Evolutionary conservation across 768 basidiomycete species (phyloP).

Genomic region (Kwoniella shandongensis): DNA sequence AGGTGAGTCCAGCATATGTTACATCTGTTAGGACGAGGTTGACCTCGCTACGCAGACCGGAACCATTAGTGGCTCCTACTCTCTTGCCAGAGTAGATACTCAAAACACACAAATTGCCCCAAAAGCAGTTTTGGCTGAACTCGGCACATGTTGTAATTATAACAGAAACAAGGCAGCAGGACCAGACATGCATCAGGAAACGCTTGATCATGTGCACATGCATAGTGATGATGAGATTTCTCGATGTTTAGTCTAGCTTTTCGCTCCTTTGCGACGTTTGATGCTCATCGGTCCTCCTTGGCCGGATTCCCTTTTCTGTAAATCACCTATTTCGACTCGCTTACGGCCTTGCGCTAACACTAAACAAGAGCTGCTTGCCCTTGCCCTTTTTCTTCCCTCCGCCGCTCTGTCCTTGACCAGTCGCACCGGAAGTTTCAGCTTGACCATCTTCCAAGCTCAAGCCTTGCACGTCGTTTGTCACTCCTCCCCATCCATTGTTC

Average conservation of each 20-base stretch:
- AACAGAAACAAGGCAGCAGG: too few species aligned
- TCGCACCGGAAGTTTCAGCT: not conserved
- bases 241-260: not conserved
- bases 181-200: too few species aligned
- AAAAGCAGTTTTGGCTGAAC: too few species aligned
- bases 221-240: not conserved
- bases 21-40: not conserved
- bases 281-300: too few species aligned
- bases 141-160: too few species aligned
- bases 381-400: conserved; percentile 52
- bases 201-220: not conserved
- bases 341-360: conserved; percentile 41
- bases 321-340: not conserved
- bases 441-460: conserved; percentile 2
- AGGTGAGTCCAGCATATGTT: conserved; percentile 34
- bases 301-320: too few species aligned
- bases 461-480: not conserved
- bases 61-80: conserved; percentile 53
- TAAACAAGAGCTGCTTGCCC: conserved; percentile 49
- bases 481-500: conserved; percentile 25
- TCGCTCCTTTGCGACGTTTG: too few species aligned
- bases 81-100: conserved; percentile 42
- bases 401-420: conserved; percentile 10
- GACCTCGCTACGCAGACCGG: conserved; percentile 37
- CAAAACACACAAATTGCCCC: too few species aligned